phyloP scores from a whole-genome alignment of 805 yeast genomes.

The Candida alai region DNA sequence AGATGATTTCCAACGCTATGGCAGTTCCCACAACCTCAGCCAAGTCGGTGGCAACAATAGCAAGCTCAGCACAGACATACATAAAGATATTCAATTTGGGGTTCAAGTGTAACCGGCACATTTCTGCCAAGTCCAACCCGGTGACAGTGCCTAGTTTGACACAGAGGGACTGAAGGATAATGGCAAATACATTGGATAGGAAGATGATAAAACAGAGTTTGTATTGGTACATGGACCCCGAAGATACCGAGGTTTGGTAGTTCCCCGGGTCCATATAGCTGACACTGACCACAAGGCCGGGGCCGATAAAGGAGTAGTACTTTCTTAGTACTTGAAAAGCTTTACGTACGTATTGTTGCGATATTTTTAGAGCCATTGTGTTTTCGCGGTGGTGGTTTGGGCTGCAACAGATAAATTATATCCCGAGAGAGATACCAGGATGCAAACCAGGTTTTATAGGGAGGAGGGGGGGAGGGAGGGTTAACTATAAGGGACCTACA shows the following conservation, averaged over 20 bases:
- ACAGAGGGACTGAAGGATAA: conserved; percentile 76
- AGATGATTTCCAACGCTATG: conserved; percentile 79
- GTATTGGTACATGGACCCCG: conserved; percentile 79
- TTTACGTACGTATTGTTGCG: too few relatives aligned
- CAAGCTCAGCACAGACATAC: conserved; percentile 74
- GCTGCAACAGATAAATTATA: too few relatives aligned
- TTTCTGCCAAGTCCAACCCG: conserved; percentile 83
- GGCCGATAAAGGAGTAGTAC: conserved; percentile 62
- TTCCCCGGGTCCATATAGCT: conserved; percentile 96
- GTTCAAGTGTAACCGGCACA: conserved; percentile 72
- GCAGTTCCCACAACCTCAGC: conserved; percentile 99
- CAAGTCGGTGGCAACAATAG: conserved; percentile 90
- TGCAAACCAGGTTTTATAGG: too few relatives aligned
- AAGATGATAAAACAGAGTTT: conserved; percentile 68
- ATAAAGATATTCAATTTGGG: conserved; percentile 57
- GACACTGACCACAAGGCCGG: conserved; percentile 83
- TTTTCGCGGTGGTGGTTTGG: too few relatives aligned
- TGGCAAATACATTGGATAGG: conserved; percentile 80
- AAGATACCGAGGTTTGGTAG: conserved; percentile 83
- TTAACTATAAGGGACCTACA: too few relatives aligned
- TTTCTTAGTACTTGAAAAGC: not conserved
- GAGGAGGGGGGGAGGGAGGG: too few relatives aligned
- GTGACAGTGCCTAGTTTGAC: conserved; percentile 87
- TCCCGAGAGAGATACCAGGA: too few relatives aligned
- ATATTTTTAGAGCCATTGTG: too few relatives aligned